Evolutionary conservation across 257 asterid species (phyloP), one percentile per base, ranked within the genome.

Genomic region (Ilex aquifolium): DNA sequence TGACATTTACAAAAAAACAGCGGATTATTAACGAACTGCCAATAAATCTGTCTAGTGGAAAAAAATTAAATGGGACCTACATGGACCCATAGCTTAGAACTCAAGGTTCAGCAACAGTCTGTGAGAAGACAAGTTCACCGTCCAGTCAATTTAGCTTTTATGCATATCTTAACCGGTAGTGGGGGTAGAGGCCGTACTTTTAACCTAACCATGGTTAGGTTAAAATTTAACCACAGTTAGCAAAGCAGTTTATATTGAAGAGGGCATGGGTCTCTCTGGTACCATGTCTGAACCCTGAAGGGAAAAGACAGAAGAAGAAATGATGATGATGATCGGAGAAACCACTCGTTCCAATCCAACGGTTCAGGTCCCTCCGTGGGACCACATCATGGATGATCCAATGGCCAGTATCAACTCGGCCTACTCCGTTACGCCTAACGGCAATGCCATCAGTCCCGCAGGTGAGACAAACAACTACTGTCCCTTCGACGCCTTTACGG

Each of bases 291-390:
- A 4, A 50, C 56, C 15, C 6, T 0, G n/a, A 53, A 14, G 57
- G 31, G 2, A 0, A 53, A 14, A 29, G 31, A 8, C 8, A 36
- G 42, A 36, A 21, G 42, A 36, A 36, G 7, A 36, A 36, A 4
- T 76, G 81, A 83, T 77, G 81, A 73, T 77, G 83, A 80, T 77
- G 65, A 64, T 67, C 77, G 83, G 91, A 42, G 78, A 80, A 36
- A 61, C 74, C 8, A 75, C 68, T 32, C 76, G 79, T 15, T 62
- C 86, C 36, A 80, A 81, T 83, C 93, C 88, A 8, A 83, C 89
- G 76, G 85, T 90, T 70, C 93, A 82, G 49, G 79, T 88, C 36
- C 95, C 95, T 0, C 66, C 80, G 1, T 86, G 87, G 88, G 88
- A 49, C 73, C 57, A 57, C 17, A 52, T 66, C 10, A 13, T 40